Conservation (phyloP, 257 asterid genomes). For the Capsicum rhomboideum region DNA sequence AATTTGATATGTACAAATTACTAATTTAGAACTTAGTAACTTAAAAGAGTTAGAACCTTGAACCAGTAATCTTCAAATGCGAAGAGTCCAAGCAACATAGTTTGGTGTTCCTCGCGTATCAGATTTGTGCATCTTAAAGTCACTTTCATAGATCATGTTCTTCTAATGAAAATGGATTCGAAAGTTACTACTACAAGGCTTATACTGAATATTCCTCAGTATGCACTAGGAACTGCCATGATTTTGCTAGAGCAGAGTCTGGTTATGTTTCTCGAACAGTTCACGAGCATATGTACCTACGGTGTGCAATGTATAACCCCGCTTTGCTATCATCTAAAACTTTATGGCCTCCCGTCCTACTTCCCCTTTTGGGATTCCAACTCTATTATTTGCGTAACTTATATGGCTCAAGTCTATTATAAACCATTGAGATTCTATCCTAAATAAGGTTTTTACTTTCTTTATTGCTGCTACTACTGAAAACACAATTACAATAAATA, state of each 20-base stretch:
- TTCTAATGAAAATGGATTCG: too few species aligned
- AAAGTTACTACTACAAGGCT: too few species aligned
- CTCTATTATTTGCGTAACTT: not conserved
- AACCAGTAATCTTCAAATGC: too few species aligned
- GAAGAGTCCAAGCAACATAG: too few species aligned
- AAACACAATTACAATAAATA: not conserved
- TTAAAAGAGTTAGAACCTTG: too few species aligned
- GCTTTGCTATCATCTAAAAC: not conserved
- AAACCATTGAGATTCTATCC: not conserved
- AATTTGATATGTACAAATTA: too few species aligned
- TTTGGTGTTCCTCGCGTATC: too few species aligned
- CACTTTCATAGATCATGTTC: too few species aligned
- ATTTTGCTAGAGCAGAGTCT: not conserved
- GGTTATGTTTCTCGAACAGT: not conserved
- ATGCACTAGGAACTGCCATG: too few species aligned
- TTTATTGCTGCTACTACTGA: not conserved
- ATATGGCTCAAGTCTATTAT: not conserved
- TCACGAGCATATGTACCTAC: not conserved
- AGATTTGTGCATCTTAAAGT: too few species aligned
- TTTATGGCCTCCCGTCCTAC: not conserved
- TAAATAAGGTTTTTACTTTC: not conserved
- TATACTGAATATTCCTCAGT: too few species aligned
- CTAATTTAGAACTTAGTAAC: too few species aligned
- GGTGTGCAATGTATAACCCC: not conserved
- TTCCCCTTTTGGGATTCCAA: not conserved